These are phyloP conservation scores for Trametes cinnabarina DNA, from an alignment of 768 basidiomycete genomes.

Conservation along the genomic window DNA sequence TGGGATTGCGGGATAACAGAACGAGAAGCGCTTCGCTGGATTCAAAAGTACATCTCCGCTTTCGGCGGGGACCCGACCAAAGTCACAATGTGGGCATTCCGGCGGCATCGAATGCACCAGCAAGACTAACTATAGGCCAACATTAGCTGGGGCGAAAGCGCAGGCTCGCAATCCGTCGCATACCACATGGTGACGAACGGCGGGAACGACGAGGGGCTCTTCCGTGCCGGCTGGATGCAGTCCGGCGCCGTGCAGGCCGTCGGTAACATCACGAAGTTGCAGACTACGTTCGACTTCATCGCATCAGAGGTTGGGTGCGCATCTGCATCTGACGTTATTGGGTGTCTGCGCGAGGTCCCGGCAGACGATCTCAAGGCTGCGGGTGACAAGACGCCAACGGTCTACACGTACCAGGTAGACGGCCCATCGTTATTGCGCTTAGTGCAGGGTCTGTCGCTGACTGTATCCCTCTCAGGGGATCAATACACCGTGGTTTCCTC, in stretches of 20 bases:
- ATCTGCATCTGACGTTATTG: constrained; percentile 33
- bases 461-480: background rate
- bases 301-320: constrained; percentile 38
- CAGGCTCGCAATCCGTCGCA: constrained; percentile 21
- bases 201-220: constrained; percentile 20
- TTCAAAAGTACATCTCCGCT: constrained; percentile 22
- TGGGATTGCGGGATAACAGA: too few species aligned
- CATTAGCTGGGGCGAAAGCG: constrained; percentile 24
- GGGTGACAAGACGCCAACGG: constrained; percentile 32
- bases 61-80: constrained; percentile 41
- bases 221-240: constrained; percentile 23
- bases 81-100: constrained; percentile 31
- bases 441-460: too few species aligned
- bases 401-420: constrained; percentile 10
- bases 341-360: constrained; percentile 41
- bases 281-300: constrained; percentile 36
- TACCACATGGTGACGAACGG: constrained; percentile 24
- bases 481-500: constrained; percentile 27
- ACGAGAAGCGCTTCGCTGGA: constrained; percentile 39
- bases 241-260: constrained; percentile 8
- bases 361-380: constrained; percentile 31
- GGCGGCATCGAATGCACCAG: too few species aligned
- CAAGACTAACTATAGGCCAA: too few species aligned
- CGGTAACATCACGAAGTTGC: constrained; percentile 3
- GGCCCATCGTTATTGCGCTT: background rate